A percentile compares a stretch with the other conserved stretches of the same genome.
phyloP scores from a whole-genome alignment of 352 stramenopile genomes.

The Globisporangium solare region DNA sequence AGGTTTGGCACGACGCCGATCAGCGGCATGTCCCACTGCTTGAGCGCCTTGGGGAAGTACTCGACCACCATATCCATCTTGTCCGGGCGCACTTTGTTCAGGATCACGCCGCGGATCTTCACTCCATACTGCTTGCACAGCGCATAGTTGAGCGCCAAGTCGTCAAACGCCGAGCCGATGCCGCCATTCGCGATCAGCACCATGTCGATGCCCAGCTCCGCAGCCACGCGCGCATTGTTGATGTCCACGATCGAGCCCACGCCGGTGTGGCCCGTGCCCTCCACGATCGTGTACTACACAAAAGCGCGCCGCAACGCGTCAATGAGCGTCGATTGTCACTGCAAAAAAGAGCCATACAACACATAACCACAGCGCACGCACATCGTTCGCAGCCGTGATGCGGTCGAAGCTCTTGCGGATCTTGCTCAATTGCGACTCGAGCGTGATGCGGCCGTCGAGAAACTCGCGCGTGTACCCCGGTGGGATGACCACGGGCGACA shows the following conservation, averaged over 20 bases:
- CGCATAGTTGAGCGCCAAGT: constrained; percentile 91
- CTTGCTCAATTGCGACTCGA: constrained; percentile 63
- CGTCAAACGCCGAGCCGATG: constrained; percentile 91
- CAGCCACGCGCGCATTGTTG: constrained; percentile 94
- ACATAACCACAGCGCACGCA: constrained; percentile 10
- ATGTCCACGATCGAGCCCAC: constrained; percentile 96
- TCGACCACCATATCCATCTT: constrained; percentile 83
- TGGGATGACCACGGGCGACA: constrained; percentile 96
- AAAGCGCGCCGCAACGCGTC: neutral
- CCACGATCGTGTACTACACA: constrained; percentile 69
- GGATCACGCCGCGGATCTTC: constrained; percentile 90
- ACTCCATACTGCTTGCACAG: constrained; percentile 93
- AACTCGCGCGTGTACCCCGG: constrained; percentile 95
- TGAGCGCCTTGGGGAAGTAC: constrained; percentile 86
- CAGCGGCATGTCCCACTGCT: constrained; percentile 71
- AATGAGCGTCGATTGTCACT: neutral
- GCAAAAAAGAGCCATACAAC: neutral
- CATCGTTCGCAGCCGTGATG: constrained; percentile 62
- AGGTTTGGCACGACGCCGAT: constrained; percentile 85
- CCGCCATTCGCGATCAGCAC: constrained; percentile 95
- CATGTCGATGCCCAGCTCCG: constrained; percentile 91
- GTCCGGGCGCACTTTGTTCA: constrained; percentile 93
- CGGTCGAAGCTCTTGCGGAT: constrained; percentile 66
- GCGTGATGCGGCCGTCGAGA: constrained; percentile 90
- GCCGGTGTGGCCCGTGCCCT: constrained; percentile 90